phyloP scores from a whole-genome alignment of 192 early-diverging fungal species.

The Oehlia diaphana region DNA sequence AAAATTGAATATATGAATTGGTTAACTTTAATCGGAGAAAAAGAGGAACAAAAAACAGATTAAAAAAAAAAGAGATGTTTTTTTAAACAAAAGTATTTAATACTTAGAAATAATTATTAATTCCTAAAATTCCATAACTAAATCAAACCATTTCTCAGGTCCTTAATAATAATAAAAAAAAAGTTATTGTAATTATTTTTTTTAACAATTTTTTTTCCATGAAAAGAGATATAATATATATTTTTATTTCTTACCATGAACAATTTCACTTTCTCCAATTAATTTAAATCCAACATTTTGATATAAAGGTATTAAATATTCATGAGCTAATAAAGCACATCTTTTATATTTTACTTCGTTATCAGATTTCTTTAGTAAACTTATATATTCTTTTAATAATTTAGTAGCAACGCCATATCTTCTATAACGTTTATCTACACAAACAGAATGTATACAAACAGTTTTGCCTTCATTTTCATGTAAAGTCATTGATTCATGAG shows the following conservation, averaged over 20 bases:
- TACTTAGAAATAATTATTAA: neutral
- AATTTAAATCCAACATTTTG: slow-evolving; percentile 58
- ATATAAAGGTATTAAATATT: slow-evolving; percentile 58
- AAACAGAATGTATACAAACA: slow-evolving; percentile 71
- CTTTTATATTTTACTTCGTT: slow-evolving; percentile 38
- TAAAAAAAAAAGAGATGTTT: neutral
- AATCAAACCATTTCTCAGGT: slow-evolving; percentile 29
- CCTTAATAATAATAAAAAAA: neutral
- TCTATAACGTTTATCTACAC: slow-evolving; percentile 48
- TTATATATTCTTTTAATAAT: slow-evolving; percentile 51
- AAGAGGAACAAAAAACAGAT: neutral
- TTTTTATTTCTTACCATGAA: slow-evolving; percentile 48
- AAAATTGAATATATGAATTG: slow-evolving; percentile 57
- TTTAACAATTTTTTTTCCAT: neutral
- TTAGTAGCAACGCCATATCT: slow-evolving; percentile 58
- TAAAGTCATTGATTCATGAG: slow-evolving; percentile 61
- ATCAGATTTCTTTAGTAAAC: slow-evolving; percentile 37
- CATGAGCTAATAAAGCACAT: slow-evolving; percentile 58
- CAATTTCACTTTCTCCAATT: slow-evolving; percentile 57
- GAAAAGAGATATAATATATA: neutral
- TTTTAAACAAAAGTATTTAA: neutral
- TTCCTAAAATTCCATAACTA: neutral
- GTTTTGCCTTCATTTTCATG: slow-evolving; percentile 63
- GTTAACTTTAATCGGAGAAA: slow-evolving; percentile 20
- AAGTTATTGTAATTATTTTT: too few species aligned